Base-by-base conservation (phyloP, 2,329 filamentous ascomycete genomes). In the Berkeleyomyces rouxiae region DNA sequence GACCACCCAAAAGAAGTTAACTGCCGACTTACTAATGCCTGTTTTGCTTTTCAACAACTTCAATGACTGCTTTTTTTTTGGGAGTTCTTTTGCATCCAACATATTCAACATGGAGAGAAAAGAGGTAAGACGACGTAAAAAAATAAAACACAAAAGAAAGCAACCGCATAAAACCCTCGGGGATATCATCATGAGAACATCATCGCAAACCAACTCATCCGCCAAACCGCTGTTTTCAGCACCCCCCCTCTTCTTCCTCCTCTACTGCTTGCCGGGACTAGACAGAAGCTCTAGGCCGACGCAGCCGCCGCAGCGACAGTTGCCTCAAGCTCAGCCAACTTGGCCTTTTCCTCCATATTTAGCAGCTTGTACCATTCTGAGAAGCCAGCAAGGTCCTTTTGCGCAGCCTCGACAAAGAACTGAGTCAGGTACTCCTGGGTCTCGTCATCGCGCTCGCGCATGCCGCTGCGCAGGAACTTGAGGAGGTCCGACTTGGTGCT, bases 371-470 rank as follows among this genome's bases (percentile, higher is more conserved):
- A 83, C 80, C 80, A 83, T 13, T 78, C 73, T 68, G 78, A 75
- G 72, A 83, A 84, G 63, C 75, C 76, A 60, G 78, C 78, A 53
- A 78, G 73, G 67, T 83, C 80, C 64, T 83, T 80, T n/a, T 74
- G 76, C 9, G 77, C 79, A 7, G 79, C 79, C 10, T 72, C 70
- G 58, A 85, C 72, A 75, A 96, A 96, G 75, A 95, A 96, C 11
- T 91, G 83, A 0, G 83, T 79, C 57, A 97, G 77, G 72, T 90
- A 96, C 3, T 81, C 82, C 71, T 95, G 89, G 6, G 91, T 96
- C 77, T 96, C 90, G 70, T 96, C 90, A 70, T 97, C 92, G 42
- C 85, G 82, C 69, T 86, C 82, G 61, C 90, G 82, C 55, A 70
- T 78, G 61, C 78, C 78, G 13, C 79, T 78, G 53, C 85, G 85